These are phyloP conservation scores for Geoglossum glabrum DNA, from an alignment of 495 filamentous ascomycete genomes.

Conservation along the genomic window DNA sequence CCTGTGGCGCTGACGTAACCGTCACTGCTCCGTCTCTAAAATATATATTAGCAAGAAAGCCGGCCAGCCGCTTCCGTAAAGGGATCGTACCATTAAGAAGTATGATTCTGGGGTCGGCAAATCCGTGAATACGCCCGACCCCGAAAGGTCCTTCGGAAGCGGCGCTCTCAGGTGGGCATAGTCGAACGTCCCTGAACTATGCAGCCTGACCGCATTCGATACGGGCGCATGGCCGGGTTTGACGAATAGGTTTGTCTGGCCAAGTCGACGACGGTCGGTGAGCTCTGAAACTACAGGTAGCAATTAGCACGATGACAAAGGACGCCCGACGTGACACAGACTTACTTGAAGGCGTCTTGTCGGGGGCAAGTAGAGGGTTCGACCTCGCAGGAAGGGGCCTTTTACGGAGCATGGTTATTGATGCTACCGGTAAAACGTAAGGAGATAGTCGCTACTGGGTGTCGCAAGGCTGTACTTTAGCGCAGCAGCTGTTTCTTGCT, in stretches of 20 bases:
- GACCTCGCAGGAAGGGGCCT: conserved; percentile 45
- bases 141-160: conserved; percentile 64
- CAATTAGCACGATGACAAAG: conserved; percentile 8
- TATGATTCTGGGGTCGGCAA: conserved; percentile 62
- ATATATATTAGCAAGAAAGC: not conserved
- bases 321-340: conserved; percentile 10
- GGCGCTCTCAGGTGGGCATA: conserved; percentile 90
- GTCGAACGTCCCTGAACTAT: conserved; percentile 68
- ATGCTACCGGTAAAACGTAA: not conserved
- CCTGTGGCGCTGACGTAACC: conserved; percentile 89
- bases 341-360: conserved; percentile 45
- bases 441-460: not conserved
- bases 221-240: conserved; percentile 46
- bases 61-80: not conserved
- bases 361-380: conserved; percentile 61
- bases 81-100: conserved; percentile 67
- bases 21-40: conserved; percentile 71
- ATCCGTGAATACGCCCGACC: conserved; percentile 63
- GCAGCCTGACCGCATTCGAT: conserved; percentile 42
- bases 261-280: conserved; percentile 65
- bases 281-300: conserved; percentile 52
- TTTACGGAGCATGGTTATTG: conserved; percentile 31
- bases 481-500: not conserved
- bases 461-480: not conserved
- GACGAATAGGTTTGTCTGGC: conserved; percentile 76